Evolutionary conservation across 306 rosid genomes (phyloP).

Genomic region (Lagenaria siceraria): DNA sequence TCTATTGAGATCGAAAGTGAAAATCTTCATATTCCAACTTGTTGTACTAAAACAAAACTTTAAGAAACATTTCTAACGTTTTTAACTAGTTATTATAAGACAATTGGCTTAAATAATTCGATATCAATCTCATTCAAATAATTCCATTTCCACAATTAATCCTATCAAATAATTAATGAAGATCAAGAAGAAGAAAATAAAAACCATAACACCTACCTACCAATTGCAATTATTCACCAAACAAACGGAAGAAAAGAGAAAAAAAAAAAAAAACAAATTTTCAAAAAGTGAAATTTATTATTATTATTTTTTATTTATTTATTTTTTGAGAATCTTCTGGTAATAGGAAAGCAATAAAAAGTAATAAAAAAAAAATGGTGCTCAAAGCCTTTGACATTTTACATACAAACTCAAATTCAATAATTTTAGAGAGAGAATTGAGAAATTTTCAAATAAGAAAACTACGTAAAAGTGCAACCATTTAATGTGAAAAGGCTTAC

Average conservation of each 20-base stretch:
- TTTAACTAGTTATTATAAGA: too few species aligned
- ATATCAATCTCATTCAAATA: too few species aligned
- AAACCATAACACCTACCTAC: neutral
- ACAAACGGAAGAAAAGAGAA: too few species aligned
- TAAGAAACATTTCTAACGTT: too few species aligned
- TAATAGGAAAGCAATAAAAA: neutral
- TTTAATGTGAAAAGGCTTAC: neutral
- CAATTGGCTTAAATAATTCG: too few species aligned
- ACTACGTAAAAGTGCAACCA: neutral
- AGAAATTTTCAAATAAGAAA: neutral
- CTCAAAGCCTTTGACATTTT: neutral
- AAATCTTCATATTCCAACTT: too few species aligned
- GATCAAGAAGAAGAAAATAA: too few species aligned
- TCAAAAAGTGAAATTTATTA: neutral
- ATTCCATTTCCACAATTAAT: too few species aligned
- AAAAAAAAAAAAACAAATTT: too few species aligned
- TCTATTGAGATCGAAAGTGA: too few species aligned
- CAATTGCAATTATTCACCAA: neutral
- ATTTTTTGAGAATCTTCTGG: neutral
- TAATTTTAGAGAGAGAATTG: neutral
- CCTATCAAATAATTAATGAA: too few species aligned
- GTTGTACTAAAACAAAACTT: too few species aligned
- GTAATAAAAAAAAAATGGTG: neutral
- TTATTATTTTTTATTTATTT: neutral
- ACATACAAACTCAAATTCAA: neutral